Base-by-base conservation (phyloP, 1,284 basidiomycete species). In the Malassezia caprae region DNA sequence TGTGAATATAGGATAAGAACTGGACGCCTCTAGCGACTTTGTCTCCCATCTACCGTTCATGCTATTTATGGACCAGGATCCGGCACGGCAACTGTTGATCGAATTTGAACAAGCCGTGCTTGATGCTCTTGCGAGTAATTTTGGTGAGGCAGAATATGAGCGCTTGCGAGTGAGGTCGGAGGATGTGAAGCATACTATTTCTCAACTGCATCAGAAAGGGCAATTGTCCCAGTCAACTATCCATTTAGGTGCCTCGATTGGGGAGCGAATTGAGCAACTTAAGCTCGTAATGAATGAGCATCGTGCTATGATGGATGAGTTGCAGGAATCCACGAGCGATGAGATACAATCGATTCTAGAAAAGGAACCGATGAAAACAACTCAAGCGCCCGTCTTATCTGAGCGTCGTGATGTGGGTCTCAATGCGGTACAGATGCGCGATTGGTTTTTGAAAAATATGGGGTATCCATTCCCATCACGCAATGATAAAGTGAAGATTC, bases 381-480 rank as follows among this genome's bases (percentile, higher is more conserved):
- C 8, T 2, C 19, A 27, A 24, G 11, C n/a, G 41, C 3, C 3
- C 8, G 24, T 27, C 4, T n/a, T 15, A 1, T 17, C 30, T 13
- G 47, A 40, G 17, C 17, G 52, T 31, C 45, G 46, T 0, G 55
- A 57, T 11, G n/a, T 42, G 21, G n/a, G 35, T 15, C 52, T 64
- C 31, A 63, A 64, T 35, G 48, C 63, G 5, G 12, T 50, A 26
- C 30, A 60, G 19, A 64, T 73, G 56, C 69, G 72, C 1, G 61
- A 55, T 12, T 70, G 64, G 58, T 67, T 71, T 30, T 58, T 67
- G 26, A 48, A 57, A 2, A 56, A 64, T 27, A 39, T 73, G 13
- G 57, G 57, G 23, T 40, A 61, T 28, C 72, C 72, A 4, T 73
- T 66, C 40, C 69, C 68, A 0, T 32, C 54, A 4, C 52, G 54